Evolutionary conservation across 2,329 filamentous ascomycete species (phyloP).

Genomic region (Sclerotinia trifoliorum): DNA sequence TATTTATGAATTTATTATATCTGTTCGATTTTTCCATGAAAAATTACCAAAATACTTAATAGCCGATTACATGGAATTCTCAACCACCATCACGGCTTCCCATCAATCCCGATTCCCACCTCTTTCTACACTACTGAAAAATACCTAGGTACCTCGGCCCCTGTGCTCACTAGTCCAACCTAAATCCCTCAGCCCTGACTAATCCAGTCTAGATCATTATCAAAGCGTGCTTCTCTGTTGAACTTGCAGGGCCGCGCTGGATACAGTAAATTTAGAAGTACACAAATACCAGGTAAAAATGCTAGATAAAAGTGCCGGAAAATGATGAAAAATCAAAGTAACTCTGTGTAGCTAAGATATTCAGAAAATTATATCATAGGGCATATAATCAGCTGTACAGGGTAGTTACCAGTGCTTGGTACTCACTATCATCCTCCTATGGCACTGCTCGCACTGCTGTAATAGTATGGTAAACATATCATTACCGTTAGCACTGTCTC

Average conservation of each 20-base stretch:
- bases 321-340: background rate
- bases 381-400: no score
- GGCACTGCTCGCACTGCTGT: no score
- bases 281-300: background rate
- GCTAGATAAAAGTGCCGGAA: background rate
- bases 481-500: no score
- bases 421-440: background rate
- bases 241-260: constrained; percentile 8
- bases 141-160: background rate
- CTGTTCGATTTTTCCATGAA: background rate
- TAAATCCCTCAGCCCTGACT: constrained; percentile 10
- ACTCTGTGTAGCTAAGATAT: background rate
- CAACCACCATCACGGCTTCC: background rate
- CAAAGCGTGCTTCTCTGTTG: background rate
- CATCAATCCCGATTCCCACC: background rate
- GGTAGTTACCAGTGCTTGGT: background rate
- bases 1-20: background rate
- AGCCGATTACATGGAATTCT: background rate
- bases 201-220: constrained; percentile 10
- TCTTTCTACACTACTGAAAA: background rate
- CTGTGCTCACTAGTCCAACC: background rate
- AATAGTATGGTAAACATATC: no score
- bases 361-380: no score
- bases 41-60: background rate
- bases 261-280: background rate